These are phyloP conservation scores for Spinacia oleracea DNA, from an alignment of 179 eudicot genomes.

Conservation along the genomic window DNA sequence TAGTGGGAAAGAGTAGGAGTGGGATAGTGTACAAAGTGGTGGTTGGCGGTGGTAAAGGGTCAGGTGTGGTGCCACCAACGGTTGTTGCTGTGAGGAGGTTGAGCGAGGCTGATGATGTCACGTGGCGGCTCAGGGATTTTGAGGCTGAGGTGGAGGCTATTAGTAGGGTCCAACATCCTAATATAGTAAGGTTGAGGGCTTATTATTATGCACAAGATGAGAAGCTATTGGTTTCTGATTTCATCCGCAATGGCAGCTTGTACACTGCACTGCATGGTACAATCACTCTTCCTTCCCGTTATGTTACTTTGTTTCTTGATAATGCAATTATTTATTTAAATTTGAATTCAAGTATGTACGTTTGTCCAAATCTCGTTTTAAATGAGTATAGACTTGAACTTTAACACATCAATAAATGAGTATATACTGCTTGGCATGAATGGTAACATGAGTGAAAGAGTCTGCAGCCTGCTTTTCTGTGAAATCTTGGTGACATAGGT, in stretches of 20 bases:
- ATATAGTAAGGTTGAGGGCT: conserved; percentile 78
- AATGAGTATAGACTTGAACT: neutral
- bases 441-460: neutral
- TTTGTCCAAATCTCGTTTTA: neutral
- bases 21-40: conserved; percentile 93
- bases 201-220: conserved; percentile 87
- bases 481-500: neutral
- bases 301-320: neutral
- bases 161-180: conserved; percentile 70
- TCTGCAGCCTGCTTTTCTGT: neutral
- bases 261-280: conserved; percentile 82
- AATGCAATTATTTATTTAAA: neutral
- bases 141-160: conserved; percentile 80
- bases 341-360: neutral
- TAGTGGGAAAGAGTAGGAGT: conserved; percentile 85
- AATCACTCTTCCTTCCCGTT: neutral
- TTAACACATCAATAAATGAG: too few relatives aligned
- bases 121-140: conserved; percentile 76
- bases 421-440: neutral
- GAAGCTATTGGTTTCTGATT: conserved; percentile 85
- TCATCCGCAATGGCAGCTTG: conserved; percentile 81
- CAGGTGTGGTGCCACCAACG: conserved; percentile 29
- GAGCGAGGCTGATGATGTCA: conserved; percentile 70
- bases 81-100: conserved; percentile 81
- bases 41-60: conserved; percentile 49